Conservation (phyloP, 768 basidiomycete genomes). For the Amanita polypyramis region DNA sequence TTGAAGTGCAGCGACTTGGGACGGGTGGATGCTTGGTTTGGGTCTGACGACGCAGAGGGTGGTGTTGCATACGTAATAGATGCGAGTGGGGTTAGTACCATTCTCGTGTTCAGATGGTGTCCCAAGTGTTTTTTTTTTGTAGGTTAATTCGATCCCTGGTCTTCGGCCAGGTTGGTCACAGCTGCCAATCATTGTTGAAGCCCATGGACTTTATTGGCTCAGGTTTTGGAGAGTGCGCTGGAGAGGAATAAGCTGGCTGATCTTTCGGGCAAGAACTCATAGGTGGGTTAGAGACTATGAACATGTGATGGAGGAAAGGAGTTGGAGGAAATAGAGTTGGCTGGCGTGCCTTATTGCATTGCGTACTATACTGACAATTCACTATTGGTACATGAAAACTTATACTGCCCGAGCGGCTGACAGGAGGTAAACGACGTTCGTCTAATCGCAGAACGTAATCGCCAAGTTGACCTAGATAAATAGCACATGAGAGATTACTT, state of each 20-base stretch:
- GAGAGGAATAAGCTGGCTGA: not conserved
- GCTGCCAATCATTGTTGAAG: not conserved
- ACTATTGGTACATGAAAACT: too few species aligned
- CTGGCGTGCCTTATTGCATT: too few species aligned
- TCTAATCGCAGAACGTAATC: slow-evolving; percentile 10
- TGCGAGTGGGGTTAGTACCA: not conserved
- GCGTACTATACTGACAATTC: too few species aligned
- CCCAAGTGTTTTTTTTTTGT: not conserved
- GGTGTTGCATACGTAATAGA: not conserved
- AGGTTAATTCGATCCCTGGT: not conserved
- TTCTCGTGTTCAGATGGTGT: not conserved
- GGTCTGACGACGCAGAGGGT: not conserved
- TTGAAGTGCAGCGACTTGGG: not conserved
- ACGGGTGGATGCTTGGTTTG: not conserved
- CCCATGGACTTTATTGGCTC: not conserved
- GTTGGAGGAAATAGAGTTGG: too few species aligned
- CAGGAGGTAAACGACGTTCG: too few species aligned
- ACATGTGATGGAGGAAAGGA: too few species aligned
- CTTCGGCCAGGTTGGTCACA: not conserved
- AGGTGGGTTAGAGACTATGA: too few species aligned
- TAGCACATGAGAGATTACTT: not conserved
- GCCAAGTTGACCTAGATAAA: slow-evolving; percentile 8
- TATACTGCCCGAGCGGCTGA: too few species aligned
- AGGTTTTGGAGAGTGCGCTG: not conserved
- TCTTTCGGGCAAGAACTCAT: too few species aligned